Evolutionary conservation across 2,329 filamentous ascomycete genomes (phyloP), one percentile per base, ranked within the genome.

Genomic region (Dendryphion nanum): DNA sequence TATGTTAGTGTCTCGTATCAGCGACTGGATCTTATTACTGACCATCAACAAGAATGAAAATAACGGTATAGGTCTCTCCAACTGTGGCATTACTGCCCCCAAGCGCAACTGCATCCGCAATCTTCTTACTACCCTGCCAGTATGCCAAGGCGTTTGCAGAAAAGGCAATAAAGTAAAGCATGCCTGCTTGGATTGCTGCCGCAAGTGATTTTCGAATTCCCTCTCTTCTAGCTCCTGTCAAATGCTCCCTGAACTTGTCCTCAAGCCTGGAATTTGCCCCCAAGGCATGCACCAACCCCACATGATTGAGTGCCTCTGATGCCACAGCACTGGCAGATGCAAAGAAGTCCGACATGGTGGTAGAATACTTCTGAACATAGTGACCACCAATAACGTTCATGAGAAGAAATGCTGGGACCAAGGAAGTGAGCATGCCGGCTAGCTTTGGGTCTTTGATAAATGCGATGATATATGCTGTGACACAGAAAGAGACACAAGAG

Each of bases 81-180:
- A 70, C 55, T 5, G 65, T 64, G 2, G 60, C 51, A 29, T 47
- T 58, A 7, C 51, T 57, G 5, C 47, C 47, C 15, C 55, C 57
- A 30, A 40, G 38, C 18, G 60, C 57, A 1, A 69, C 54, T 4
- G 71, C 67, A 10, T 67, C 64, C 8, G 72, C 73, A 29, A 82
- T 73, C 35, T 73, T 73, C 23, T 67, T 71, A 45, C 78, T 81
- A 33, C 82, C 82, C 56, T 84, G 76, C 79, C 81, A 86, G 53
- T 83, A 85, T 0, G 82, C 79, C 12, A 86, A 67, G 2, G 79
- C 80, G 55, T 85, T 85, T 5, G 79, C 80, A 2, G 79, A 75
- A 47, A 83, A 85, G 4, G 81, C 79, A 46, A 86, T 77, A 45
- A 86, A 85, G 55, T 83, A 86, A 5, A 85, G 64, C 13, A 77